Evolutionary conservation across 208 protist genomes (phyloP).

Genomic region (Leishmania gerbilli): DNA sequence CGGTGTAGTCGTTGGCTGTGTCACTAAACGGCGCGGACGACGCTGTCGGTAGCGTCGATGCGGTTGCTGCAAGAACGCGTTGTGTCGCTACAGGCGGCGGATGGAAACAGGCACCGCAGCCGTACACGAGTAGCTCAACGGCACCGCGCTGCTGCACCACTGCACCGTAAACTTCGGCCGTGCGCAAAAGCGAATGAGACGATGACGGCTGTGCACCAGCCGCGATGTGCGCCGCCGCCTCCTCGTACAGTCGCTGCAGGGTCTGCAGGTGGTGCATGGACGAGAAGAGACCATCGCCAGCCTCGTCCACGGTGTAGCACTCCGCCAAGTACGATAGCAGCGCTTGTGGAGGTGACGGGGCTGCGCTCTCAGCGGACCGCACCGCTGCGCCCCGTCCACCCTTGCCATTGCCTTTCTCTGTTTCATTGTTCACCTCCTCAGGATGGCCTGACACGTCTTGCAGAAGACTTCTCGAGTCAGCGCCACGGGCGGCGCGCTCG

Average conservation of each 20-base stretch:
- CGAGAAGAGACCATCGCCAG: conserved; percentile 62
- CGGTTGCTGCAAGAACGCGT: neutral
- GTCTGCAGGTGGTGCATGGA: conserved; percentile 16
- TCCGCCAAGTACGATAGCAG: conserved; percentile 39
- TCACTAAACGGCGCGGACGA: neutral
- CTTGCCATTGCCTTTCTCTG: neutral
- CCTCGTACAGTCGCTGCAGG: conserved; percentile 11
- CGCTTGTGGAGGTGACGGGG: conserved; percentile 8
- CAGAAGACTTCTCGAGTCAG: neutral
- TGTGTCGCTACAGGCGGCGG: neutral
- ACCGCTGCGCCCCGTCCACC: neutral
- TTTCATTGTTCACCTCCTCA: neutral
- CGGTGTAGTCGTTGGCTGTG: conserved; percentile 5
- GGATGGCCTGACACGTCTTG: neutral
- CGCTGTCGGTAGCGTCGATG: neutral
- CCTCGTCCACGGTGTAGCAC: conserved; percentile 61
- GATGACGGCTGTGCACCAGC: conserved; percentile 10
- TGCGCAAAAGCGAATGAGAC: conserved; percentile 33
- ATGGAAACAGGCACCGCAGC: conserved; percentile 33
- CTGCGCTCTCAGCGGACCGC: neutral
- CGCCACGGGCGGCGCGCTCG: conserved; percentile 36
- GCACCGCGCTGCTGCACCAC: conserved; percentile 67
- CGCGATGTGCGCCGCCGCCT: conserved; percentile 6
- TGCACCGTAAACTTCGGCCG: conserved; percentile 34
- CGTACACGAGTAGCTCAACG: conserved; percentile 55